These are phyloP conservation scores for Suillus tomentosus DNA, from an alignment of 768 basidiomycete species.

Conservation along the genomic window DNA sequence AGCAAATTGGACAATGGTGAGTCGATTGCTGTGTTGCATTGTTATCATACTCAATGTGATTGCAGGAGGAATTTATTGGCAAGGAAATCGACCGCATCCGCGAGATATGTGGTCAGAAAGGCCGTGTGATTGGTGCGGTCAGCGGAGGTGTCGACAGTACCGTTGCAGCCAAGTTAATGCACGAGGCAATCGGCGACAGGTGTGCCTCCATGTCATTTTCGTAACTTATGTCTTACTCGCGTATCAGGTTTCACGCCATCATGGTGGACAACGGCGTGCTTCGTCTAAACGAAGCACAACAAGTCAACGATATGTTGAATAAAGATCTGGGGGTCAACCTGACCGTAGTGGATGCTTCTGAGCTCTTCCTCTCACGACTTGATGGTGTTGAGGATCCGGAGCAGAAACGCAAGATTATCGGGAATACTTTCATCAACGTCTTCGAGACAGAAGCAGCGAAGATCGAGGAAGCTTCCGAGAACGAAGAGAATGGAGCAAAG, in stretches of 20 bases:
- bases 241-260: conserved; percentile 90
- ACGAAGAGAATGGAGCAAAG: conserved; percentile 75
- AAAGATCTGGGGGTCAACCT: conserved; percentile 94
- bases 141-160: conserved; percentile 98
- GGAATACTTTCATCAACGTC: conserved; percentile 97
- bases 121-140: conserved; percentile 97
- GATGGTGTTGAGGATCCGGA: conserved; percentile 95
- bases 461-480: conserved; percentile 80
- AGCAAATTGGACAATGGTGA: conserved; percentile 92
- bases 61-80: conserved; percentile 93
- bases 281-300: conserved; percentile 84
- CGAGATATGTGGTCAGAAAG: conserved; percentile 90
- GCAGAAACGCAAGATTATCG: conserved; percentile 96
- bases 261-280: conserved; percentile 99
- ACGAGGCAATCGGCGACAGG: conserved; percentile 98
- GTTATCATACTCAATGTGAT: conserved; percentile 9
- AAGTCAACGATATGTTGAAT: conserved; percentile 93
- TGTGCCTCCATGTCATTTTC: conserved; percentile 31
- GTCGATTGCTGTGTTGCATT: conserved; percentile 14
- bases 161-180: conserved; percentile 98
- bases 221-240: conserved; percentile 6
- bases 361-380: conserved; percentile 87
- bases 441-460: conserved; percentile 94
- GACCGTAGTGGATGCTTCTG: conserved; percentile 94
- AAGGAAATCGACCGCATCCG: conserved; percentile 94